Conservation (phyloP, 352 stramenopile species). For the Globisporangium rhizosaccharum region DNA sequence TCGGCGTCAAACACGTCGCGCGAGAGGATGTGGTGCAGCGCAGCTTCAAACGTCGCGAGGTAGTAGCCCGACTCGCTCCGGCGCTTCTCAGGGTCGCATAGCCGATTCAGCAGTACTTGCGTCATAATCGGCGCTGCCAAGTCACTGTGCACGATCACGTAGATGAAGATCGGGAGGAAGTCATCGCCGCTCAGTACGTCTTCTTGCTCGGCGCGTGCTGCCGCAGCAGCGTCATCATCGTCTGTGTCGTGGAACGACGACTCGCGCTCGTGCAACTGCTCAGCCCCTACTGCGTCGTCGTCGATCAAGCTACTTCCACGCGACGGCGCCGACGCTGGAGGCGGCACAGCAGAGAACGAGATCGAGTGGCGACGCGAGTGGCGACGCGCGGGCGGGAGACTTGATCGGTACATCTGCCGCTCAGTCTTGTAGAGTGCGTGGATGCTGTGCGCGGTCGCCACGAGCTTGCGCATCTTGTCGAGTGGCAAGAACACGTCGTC, state of each 20-base stretch:
- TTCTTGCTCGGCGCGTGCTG: conserved; percentile 25
- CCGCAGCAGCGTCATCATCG: conserved; percentile 7
- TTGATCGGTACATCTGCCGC: conserved; percentile 35
- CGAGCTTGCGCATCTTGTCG: conserved; percentile 83
- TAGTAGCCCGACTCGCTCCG: conserved; percentile 87
- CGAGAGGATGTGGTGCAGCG: conserved; percentile 76
- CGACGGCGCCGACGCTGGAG: conserved; percentile 6
- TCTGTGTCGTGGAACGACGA: conserved; percentile 7
- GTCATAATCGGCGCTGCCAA: conserved; percentile 72
- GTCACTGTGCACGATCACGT: conserved; percentile 83
- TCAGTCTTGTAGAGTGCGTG: conserved; percentile 67
- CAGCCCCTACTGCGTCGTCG: background rate
- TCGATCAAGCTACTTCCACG: background rate
- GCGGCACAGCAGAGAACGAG: conserved; percentile 13
- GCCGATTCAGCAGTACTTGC: conserved; percentile 74
- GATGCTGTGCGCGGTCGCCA: conserved; percentile 64
- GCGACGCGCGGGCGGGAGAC: conserved; percentile 14
- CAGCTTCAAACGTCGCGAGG: conserved; percentile 77
- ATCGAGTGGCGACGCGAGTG: conserved; percentile 39
- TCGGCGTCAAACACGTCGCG: conserved; percentile 28
- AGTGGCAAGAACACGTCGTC: conserved; percentile 73
- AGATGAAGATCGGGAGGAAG: conserved; percentile 87
- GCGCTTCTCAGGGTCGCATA: conserved; percentile 82
- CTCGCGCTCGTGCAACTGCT: conserved; percentile 4
- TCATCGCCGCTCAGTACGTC: conserved; percentile 81